Percentiles rank a stretch among this genome's conserved stretches.
Evolutionary conservation across 768 basidiomycete species (phyloP).

Genomic region (Termitomyces sp.): DNA sequence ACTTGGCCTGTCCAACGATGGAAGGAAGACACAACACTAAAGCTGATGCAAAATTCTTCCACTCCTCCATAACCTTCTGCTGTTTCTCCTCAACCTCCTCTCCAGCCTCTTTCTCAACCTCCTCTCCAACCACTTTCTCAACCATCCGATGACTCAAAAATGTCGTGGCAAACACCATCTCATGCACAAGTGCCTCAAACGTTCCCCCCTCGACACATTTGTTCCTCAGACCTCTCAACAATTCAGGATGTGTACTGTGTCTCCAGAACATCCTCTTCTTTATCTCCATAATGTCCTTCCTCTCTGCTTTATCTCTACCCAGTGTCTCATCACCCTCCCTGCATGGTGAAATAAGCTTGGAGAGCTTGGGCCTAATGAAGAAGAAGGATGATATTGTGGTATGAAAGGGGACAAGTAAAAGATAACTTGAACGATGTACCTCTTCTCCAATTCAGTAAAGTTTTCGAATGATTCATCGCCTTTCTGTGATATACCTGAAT

Average conservation of each 20-base stretch:
- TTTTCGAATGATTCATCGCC: too few relatives aligned
- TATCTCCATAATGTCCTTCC: conserved; percentile 30
- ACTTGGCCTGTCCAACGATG: conserved; percentile 48
- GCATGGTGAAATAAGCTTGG: too few relatives aligned
- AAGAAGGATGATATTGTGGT: too few relatives aligned
- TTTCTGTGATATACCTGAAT: too few relatives aligned
- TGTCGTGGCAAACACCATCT: conserved; percentile 75
- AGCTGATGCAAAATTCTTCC: conserved; percentile 64
- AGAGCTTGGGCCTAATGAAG: too few relatives aligned
- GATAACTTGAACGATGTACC: too few relatives aligned
- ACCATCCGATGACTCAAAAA: conserved; percentile 34
- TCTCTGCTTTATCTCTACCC: too few relatives aligned
- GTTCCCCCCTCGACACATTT: conserved; percentile 70
- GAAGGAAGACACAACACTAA: conserved; percentile 60
- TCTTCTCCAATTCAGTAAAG: too few relatives aligned
- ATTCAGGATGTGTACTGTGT: conserved; percentile 66
- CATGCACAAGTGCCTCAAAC: conserved; percentile 78
- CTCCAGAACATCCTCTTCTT: conserved; percentile 79
- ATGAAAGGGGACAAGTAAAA: too few relatives aligned
- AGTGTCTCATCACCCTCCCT: too few relatives aligned
- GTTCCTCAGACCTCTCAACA: conserved; percentile 37
- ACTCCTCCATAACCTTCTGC: conserved; percentile 26
- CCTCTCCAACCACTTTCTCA: too few relatives aligned
- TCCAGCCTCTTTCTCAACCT: not conserved
- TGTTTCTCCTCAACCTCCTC: conserved; percentile 8